Base-by-base conservation (phyloP, 768 basidiomycete species). In the Suillus discolor region DNA sequence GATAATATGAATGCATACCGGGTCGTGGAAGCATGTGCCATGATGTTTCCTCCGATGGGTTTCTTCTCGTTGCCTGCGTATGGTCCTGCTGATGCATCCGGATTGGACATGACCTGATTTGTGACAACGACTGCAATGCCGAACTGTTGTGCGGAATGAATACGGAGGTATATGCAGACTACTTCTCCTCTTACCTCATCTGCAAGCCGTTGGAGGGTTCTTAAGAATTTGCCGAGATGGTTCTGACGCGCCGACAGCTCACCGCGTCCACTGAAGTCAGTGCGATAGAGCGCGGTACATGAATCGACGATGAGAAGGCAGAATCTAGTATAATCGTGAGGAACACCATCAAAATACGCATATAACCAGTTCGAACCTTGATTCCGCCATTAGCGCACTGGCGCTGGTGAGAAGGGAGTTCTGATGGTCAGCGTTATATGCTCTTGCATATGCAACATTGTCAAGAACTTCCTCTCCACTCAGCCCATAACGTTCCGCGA, bases 21-120 rank as follows among this genome's bases (percentile, higher is more conserved):
- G 55, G 97, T 99, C 20, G 97, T 99, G 1, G 96, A 96, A 9
- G 97, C 97, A 80, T 99, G 97, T 1, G 97, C 97, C 87, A 99
- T 91, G 72, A 99, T 99, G 77, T 99, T 99, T 28, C 97, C 97
- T 55, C 97, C 97, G 63, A 99, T 97, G 18, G 97, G 97, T 79
- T 99, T 99, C 84, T 97, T 97, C 79, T 95, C 92, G 72, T 97
- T 94, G 4, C 87, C 87, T 47, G 90, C 90, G 68, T 93, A 94
- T 23, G 94, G 93, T 15, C 92, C 92, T 57, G 94, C 94, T 4
- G 91, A 87, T 36, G 94, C 95, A 75, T 99, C 97, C 2, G 97
- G 97, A 65, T 89, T 96, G n/a, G 97, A 98, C 87, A 99, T 97
- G 70, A 99, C 97, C 77, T 99, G 97, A 76, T 99, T 99, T 5